A percentile compares a stretch with the other conserved stretches of the same genome.
Conservation (phyloP, 441 rosid species). For the Pelargonium australe region DNA sequence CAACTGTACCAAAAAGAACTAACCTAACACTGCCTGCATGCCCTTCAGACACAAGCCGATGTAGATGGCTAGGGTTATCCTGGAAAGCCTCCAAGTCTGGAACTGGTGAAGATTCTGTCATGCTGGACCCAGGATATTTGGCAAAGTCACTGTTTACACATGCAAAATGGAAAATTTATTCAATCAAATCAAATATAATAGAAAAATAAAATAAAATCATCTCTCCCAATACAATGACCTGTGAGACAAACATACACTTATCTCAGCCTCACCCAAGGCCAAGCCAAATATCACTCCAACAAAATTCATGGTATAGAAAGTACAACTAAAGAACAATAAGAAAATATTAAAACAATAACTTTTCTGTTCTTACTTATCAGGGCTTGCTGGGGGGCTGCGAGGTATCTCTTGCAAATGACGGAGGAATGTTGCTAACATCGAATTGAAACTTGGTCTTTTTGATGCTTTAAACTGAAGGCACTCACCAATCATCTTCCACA, state of each 20-base stretch:
- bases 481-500: slow-evolving; percentile 99
- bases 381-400: slow-evolving; percentile 85
- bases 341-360: slow-evolving; percentile 10
- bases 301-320: slow-evolving; percentile 12
- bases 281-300: slow-evolving; percentile 5
- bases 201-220: slow-evolving; percentile 11
- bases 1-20: slow-evolving; percentile 24
- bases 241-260: neutral
- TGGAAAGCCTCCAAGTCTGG: slow-evolving; percentile 44
- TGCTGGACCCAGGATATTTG: slow-evolving; percentile 48
- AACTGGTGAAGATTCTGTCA: slow-evolving; percentile 41
- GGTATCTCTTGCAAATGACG: slow-evolving; percentile 94
- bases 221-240: slow-evolving; percentile 5
- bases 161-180: slow-evolving; percentile 14
- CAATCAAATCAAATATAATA: neutral
- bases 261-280: slow-evolving; percentile 1
- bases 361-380: slow-evolving; percentile 65
- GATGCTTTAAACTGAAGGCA: slow-evolving; percentile 91
- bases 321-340: neutral
- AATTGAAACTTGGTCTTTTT: slow-evolving; percentile 81
- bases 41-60: slow-evolving; percentile 76
- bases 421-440: slow-evolving; percentile 85
- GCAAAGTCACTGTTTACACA: slow-evolving; percentile 49
- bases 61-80: slow-evolving; percentile 57
- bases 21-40: slow-evolving; percentile 75